A percentile compares a stretch with the other conserved stretches of the same genome.
Conservation (phyloP, 306 rosid genomes). For the Prunus armeniaca region DNA sequence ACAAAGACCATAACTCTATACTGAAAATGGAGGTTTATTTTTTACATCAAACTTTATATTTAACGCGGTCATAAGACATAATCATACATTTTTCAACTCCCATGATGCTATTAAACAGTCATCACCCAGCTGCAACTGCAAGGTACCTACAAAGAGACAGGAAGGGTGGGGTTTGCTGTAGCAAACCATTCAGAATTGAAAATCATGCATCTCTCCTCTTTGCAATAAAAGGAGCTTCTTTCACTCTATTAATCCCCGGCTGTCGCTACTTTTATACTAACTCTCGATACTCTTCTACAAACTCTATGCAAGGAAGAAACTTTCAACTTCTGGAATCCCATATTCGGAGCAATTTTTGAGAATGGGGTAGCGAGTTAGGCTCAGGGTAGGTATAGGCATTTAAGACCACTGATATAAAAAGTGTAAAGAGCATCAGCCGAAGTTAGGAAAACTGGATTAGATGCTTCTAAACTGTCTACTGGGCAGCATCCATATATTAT, state of each 20-base stretch:
- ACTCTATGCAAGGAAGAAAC: conserved; percentile 37
- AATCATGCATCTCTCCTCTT: conserved; percentile 23
- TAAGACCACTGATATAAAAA: not conserved
- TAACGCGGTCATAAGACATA: not conserved
- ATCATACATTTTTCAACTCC: not conserved
- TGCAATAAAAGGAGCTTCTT: conserved; percentile 26
- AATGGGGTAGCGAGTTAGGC: conserved; percentile 3
- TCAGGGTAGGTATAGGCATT: conserved; percentile 2
- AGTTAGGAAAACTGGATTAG: conserved; percentile 38
- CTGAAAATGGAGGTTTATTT: not conserved
- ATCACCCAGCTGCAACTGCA: conserved; percentile 23
- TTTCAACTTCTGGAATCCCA: conserved; percentile 27
- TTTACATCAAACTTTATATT: no score
- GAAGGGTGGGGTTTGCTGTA: not conserved
- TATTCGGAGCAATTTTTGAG: not conserved
- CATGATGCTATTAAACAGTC: conserved; percentile 18
- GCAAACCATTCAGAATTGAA: not conserved
- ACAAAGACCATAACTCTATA: no score
- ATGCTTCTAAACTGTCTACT: conserved; percentile 32
- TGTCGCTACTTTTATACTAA: conserved; percentile 31
- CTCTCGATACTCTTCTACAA: conserved; percentile 35
- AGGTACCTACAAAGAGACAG: conserved; percentile 26
- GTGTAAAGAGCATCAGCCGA: conserved; percentile 27
- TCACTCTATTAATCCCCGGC: conserved; percentile 25
- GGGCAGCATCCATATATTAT: conserved; percentile 25